Percentiles rank a stretch among this genome's conserved stretches.
Conservation (phyloP, 2,329 filamentous ascomycete genomes). For the Coccinonectria pachysandricola region DNA sequence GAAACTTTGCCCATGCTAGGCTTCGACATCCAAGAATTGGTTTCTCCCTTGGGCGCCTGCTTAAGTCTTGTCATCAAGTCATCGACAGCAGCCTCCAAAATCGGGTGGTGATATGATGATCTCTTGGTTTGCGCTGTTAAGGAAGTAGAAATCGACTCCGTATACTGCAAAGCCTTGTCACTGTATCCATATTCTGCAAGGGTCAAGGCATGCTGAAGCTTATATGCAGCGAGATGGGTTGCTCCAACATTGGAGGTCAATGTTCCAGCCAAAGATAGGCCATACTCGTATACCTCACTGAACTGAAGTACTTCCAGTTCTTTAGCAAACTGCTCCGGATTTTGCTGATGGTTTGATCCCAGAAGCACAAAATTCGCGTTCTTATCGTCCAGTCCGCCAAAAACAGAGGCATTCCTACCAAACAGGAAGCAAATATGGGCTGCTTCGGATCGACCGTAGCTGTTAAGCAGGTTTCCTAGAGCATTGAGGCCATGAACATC, state of each 20-base stretch:
- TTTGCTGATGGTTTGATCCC: constrained; percentile 68
- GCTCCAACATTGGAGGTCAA: constrained; percentile 43
- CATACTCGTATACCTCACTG: constrained; percentile 95
- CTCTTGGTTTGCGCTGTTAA: constrained; percentile 73
- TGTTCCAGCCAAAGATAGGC: constrained; percentile 58
- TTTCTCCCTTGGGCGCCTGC: constrained; percentile 72
- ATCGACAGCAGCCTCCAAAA: constrained; percentile 66
- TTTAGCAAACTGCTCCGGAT: constrained; percentile 60
- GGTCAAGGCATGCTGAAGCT: constrained; percentile 74
- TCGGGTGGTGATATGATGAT: constrained; percentile 75
- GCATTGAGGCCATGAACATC: constrained; percentile 70
- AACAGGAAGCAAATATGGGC: constrained; percentile 93
- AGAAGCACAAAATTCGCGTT: constrained; percentile 71
- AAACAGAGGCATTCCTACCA: constrained; percentile 57
- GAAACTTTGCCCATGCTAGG: constrained; percentile 95
- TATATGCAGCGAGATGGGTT: constrained; percentile 83
- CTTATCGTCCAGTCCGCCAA: constrained; percentile 76
- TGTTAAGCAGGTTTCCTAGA: constrained; percentile 69
- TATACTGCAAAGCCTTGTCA: constrained; percentile 81
- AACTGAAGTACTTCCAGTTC: constrained; percentile 82
- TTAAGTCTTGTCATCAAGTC: constrained; percentile 76
- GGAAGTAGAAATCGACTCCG: constrained; percentile 67
- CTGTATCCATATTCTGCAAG: constrained; percentile 77
- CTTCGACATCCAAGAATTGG: constrained; percentile 84
- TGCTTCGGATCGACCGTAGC: constrained; percentile 82